phyloP scores from a whole-genome alignment of 129 eudicot species.

The Centrapalus pauciflorus region DNA sequence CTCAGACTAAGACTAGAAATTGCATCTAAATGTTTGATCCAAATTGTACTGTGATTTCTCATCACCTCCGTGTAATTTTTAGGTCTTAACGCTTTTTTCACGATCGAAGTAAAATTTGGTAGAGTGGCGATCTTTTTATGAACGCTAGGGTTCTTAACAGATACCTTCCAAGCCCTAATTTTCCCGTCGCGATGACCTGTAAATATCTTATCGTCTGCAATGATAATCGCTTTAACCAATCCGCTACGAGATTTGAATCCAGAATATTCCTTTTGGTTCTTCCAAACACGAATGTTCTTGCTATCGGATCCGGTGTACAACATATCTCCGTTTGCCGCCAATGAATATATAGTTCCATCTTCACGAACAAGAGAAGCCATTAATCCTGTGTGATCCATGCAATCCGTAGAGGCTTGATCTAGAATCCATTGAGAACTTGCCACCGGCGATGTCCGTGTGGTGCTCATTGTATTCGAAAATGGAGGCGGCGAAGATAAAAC shows the following conservation, averaged over 20 bases:
- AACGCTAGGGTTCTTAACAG: constrained; percentile 12
- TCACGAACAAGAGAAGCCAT: constrained; percentile 58
- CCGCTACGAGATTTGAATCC: constrained; percentile 35
- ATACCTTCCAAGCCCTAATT: constrained; percentile 36
- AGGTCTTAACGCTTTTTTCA: not conserved
- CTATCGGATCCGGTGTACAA: too few species aligned
- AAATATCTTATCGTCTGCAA: constrained; percentile 41
- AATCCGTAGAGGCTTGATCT: constrained; percentile 1
- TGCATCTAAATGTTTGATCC: constrained; percentile 51
- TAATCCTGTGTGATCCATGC: constrained; percentile 1
- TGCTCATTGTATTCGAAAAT: not conserved
- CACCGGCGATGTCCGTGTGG: constrained; percentile 20
- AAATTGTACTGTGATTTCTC: constrained; percentile 29
- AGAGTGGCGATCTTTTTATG: constrained; percentile 39
- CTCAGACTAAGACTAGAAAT: constrained; percentile 58
- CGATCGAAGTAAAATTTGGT: constrained; percentile 26
- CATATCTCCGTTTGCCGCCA: constrained; percentile 30
- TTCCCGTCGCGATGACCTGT: constrained; percentile 46
- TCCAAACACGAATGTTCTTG: constrained; percentile 62
- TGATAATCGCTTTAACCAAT: constrained; percentile 36
- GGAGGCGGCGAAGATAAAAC: not conserved
- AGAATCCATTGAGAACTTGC: constrained; percentile 19
- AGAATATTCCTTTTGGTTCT: constrained; percentile 30
- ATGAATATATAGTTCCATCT: constrained; percentile 47
- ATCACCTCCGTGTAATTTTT: constrained; percentile 41